Evolutionary conservation across 768 basidiomycete species (phyloP), one percentile per base, ranked within the genome.

Genomic region (Mycena leptocephala): DNA sequence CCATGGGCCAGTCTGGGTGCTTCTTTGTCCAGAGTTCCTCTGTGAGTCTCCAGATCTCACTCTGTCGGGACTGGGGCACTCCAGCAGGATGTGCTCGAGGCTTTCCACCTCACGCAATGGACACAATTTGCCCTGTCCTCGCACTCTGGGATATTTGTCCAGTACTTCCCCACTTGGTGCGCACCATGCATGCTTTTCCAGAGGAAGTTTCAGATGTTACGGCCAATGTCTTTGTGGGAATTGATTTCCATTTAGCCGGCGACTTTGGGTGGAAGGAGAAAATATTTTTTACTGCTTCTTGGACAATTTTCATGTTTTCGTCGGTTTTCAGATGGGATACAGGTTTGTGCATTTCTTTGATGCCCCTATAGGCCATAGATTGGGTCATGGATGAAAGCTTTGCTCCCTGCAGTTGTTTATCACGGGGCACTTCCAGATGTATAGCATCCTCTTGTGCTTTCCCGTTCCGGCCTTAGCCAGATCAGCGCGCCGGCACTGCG

Each of bases 61-160:
- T n/a, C n/a, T n/a, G n/a, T n/a, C n/a, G n/a, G n/a, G n/a, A n/a
- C n/a, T n/a, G n/a, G n/a, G n/a, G n/a, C n/a, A n/a, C n/a, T n/a
- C n/a, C n/a, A n/a, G n/a, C n/a, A n/a, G n/a, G n/a, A n/a, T n/a
- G n/a, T n/a, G n/a, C n/a, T n/a, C n/a, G n/a, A n/a, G n/a, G n/a
- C n/a, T n/a, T n/a, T n/a, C n/a, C n/a, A n/a, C n/a, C n/a, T n/a
- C n/a, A n/a, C n/a, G n/a, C n/a, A n/a, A n/a, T n/a, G n/a, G n/a
- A n/a, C n/a, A n/a, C n/a, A n/a, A n/a, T n/a, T n/a, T n/a, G n/a
- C n/a, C n/a, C n/a, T n/a, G n/a, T n/a, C 74, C 28, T 72, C 77
- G 30, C 5, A 67, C 2, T n/a, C 46, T 1, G 77, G 77, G 20
- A 78, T 78, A 41, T 75, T 13, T 8, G 20, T 26, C 77, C 77